Evolutionary conservation across 106 monocot species (phyloP), one percentile per base, ranked within the genome.

Genomic region (Phalaenopsis equestris): DNA sequence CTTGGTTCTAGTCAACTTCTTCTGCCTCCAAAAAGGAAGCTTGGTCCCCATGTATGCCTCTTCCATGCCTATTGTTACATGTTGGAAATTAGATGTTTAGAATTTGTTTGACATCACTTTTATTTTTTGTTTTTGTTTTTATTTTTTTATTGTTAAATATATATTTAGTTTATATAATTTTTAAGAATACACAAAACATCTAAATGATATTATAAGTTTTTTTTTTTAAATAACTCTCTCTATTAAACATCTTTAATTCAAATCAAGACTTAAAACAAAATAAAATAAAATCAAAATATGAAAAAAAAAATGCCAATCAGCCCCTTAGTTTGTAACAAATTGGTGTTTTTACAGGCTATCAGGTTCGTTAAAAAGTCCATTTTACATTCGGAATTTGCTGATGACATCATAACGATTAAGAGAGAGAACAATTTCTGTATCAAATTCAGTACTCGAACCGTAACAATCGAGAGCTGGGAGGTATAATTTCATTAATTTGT

Each of bases 391-490:
- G 90, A 92, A 56, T 5, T n/a, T 16, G 42, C 74, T 82, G 89
- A 83, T 78, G 84, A 92, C 41, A 78, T 23, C 58, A 78, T 93
- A 72, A 79, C 64, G 19, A 73, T 92, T 68, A 82, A 52, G 12
- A 86, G 81, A 68, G 79, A 83, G 42, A 87, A 86, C 56, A 67
- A 41, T 30, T 93, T 91, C 91, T 75, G 92, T 67, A 86, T 96
- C 68, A 86, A 82, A 82, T 21, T 96, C 23, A 96, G 87, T 68
- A 84, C 79, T 52, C 41, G 43, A 8, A 80, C 81, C 14, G 96
- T 93, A 83, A 90, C 90, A 43, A 91, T 96, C 78, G 90, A 90
- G 52, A 91, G 84, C 38, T 96, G 93, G 93, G 83, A 90, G 96
- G 96, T 96, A 87, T 61, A 52, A 76, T 52, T 49, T 49, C 21